Percentiles rank a stretch among this genome's conserved stretches.
These are phyloP conservation scores for Salvia splendens DNA, from an alignment of 257 asterid genomes.

Conservation along the genomic window DNA sequence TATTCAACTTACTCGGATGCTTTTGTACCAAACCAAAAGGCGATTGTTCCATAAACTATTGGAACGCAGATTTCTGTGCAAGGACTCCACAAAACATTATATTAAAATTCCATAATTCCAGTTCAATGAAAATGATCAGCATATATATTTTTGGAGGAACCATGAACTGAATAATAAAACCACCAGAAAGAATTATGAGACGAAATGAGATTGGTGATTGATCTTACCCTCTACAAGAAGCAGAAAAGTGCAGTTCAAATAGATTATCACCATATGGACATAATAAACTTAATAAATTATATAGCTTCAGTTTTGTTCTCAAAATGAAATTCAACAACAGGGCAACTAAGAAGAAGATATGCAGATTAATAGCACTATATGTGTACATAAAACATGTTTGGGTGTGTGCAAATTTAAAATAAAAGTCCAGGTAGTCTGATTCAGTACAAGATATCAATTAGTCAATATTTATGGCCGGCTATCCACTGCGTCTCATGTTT, in stretches of 20 bases:
- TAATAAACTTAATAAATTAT: not conserved
- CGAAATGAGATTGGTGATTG: not conserved
- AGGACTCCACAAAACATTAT: conserved; percentile 24
- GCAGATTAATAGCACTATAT: not conserved
- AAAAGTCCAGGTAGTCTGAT: not conserved
- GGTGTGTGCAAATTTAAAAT: too few species aligned
- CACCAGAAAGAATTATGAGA: conserved; percentile 11
- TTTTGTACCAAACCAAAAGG: conserved; percentile 83
- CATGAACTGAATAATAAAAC: not conserved
- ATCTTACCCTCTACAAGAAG: not conserved
- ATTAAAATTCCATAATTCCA: not conserved
- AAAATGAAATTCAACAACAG: not conserved
- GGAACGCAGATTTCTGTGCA: conserved; percentile 65
- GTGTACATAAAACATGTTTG: too few species aligned
- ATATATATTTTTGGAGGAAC: not conserved
- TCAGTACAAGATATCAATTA: not conserved
- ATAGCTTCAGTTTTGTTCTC: not conserved
- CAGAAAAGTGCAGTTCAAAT: not conserved
- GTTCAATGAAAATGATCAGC: not conserved
- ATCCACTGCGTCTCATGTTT: conserved; percentile 9
- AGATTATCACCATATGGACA: not conserved
- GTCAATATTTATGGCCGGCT: too few species aligned
- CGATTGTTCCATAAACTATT: conserved; percentile 67
- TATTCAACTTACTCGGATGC: conserved; percentile 66
- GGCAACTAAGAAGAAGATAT: not conserved